phyloP scores from a whole-genome alignment of 371 early-diverging fungal species.

The Funneliformis caledonium region DNA sequence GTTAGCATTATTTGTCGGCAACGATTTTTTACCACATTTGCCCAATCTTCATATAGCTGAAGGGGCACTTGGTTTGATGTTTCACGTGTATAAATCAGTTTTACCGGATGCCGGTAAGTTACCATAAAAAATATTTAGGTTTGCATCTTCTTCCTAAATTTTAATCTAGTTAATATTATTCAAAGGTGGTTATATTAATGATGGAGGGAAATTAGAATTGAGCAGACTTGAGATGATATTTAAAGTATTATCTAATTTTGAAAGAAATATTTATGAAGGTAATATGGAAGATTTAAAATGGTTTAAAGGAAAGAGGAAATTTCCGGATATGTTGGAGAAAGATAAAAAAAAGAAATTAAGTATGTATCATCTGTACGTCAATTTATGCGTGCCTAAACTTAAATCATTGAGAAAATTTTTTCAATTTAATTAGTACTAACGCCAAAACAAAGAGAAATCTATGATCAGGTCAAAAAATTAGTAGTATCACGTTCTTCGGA shows the following conservation, averaged over 20 bases:
- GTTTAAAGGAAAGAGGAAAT: slow-evolving; percentile 53
- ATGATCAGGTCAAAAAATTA: slow-evolving; percentile 60
- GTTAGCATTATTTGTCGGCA: slow-evolving; percentile 94
- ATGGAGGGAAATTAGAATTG: slow-evolving; percentile 77
- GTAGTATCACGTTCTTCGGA: slow-evolving; percentile 51
- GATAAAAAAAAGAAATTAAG: slow-evolving; percentile 41
- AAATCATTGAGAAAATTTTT: too few relatives aligned
- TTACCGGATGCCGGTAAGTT: slow-evolving; percentile 54
- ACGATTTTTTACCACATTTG: slow-evolving; percentile 97
- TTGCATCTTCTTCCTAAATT: background rate
- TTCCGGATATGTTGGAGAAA: slow-evolving; percentile 32
- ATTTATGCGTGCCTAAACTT: background rate
- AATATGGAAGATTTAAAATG: slow-evolving; percentile 65
- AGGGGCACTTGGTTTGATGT: slow-evolving; percentile 87
- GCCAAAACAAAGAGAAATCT: slow-evolving; percentile 58
- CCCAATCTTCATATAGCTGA: slow-evolving; percentile 96
- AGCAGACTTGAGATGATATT: slow-evolving; percentile 67
- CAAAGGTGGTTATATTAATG: slow-evolving; percentile 84
- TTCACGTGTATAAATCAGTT: slow-evolving; percentile 81
- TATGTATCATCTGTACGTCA: background rate
- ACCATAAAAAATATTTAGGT: background rate
- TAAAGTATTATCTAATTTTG: slow-evolving; percentile 60
- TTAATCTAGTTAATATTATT: slow-evolving; percentile 10
- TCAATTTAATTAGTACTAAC: slow-evolving; percentile 59
- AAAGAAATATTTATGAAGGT: slow-evolving; percentile 70